These are phyloP conservation scores for Gyromitra esculenta DNA, from an alignment of 2,329 filamentous ascomycete species.

Conservation along the genomic window DNA sequence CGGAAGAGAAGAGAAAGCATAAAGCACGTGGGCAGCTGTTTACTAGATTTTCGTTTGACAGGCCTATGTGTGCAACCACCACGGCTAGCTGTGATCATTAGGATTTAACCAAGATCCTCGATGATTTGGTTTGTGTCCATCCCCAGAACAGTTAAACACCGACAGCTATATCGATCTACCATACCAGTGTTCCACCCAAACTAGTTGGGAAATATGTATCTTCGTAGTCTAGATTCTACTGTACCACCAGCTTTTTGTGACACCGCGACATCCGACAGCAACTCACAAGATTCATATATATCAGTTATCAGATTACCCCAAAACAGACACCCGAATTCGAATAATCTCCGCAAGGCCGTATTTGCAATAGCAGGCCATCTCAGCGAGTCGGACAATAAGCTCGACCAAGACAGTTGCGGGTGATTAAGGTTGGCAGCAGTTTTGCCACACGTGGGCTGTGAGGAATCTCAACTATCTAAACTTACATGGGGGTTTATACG, in stretches of 20 bases:
- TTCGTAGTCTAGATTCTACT: neutral
- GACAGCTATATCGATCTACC: no score
- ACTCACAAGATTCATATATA: neutral
- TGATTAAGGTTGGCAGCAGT: neutral
- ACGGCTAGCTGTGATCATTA: no score
- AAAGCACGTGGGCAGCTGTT: no score
- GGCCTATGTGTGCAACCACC: no score
- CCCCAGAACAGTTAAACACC: no score
- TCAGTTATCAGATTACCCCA: conserved; percentile 4
- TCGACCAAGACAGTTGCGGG: neutral
- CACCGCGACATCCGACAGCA: neutral
- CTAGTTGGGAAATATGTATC: neutral
- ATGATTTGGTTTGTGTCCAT: no score
- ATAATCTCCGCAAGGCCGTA: neutral
- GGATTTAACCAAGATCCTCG: no score
- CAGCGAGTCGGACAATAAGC: no score
- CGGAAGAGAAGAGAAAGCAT: no score
- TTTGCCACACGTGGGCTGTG: neutral
- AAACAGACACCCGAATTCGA: neutral
- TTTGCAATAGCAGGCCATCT: no score
- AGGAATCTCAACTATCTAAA: neutral
- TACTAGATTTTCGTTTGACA: no score
- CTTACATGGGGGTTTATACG: neutral
- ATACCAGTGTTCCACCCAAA: no score
- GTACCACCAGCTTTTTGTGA: neutral